Conservation (phyloP, 148 eudicot genomes). For the Tetragonia tetragonoides region DNA sequence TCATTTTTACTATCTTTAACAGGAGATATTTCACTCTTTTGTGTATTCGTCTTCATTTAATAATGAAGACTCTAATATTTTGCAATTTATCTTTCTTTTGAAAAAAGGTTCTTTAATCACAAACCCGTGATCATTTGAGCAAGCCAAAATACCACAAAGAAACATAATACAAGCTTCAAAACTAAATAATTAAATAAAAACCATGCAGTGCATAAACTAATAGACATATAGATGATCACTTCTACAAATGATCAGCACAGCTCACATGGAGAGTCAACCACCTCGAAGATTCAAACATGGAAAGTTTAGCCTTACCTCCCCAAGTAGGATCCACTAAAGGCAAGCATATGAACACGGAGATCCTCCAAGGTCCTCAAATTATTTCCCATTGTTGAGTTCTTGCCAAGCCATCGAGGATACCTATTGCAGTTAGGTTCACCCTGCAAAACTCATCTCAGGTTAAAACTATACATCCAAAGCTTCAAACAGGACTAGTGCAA, state of each 20-base stretch:
- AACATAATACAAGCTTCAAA: not conserved
- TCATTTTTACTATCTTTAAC: not conserved
- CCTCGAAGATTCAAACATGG: not conserved
- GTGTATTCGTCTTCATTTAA: no score
- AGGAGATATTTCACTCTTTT: not conserved
- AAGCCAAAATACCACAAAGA: not conserved
- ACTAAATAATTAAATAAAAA: no score
- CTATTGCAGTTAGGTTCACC: conserved; percentile 86
- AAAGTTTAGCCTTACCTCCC: conserved; percentile 55
- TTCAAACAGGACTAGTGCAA: not conserved
- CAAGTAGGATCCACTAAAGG: conserved; percentile 65
- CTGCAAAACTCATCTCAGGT: conserved; percentile 36
- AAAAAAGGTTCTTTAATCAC: no score
- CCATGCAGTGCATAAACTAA: not conserved
- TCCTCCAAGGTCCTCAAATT: conserved; percentile 85
- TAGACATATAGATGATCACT: not conserved
- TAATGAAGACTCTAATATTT: not conserved
- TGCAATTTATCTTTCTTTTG: not conserved
- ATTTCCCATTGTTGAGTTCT: conserved; percentile 92
- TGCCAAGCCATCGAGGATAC: conserved; percentile 98
- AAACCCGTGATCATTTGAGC: no score
- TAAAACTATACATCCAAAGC: not conserved
- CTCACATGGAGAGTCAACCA: not conserved
- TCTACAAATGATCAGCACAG: no score
- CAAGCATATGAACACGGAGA: conserved; percentile 87